Evolutionary conservation across 1,139 yeast species (phyloP), one percentile per base, ranked within the genome.

Genomic region (Suhomyces kunorum): DNA sequence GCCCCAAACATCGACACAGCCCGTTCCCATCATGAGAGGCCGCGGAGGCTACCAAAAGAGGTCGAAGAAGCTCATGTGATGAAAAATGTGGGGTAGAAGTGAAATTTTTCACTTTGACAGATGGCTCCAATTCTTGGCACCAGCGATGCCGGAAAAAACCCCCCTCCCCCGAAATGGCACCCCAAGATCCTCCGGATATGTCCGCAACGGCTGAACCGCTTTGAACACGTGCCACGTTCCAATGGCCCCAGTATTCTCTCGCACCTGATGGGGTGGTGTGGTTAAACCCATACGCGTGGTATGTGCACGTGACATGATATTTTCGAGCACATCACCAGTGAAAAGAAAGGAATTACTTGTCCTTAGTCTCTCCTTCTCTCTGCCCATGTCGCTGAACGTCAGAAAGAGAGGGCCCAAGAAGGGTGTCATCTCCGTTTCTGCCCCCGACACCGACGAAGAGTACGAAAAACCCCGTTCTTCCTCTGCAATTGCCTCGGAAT

Each of bases 41-140:
- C 62, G 80, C 46, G 80, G 79, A 3, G 80, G 80, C 1, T 66
- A 69, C 46, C 80, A 74, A 49, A 73, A 70, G 51, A 57, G 77
- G 45, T 61, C 76, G 0, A 71, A 69, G 51, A 66, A 68, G 45
- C 14, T 50, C 24, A 58, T 54, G 60, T 58, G 43, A 43, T n/a
- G n/a, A 12, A 20, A 20, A 20, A n/a, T 20, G 24, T 20, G 24
- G 24, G 24, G 24, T 20, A 20, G n/a, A n/a, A n/a, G 24, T 20
- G 22, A 20, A 20, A 20, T 9, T 5, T 8, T 11, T n/a, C n/a
- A 20, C 11, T 20, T 20, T 20, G 24, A 9, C 24, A 20, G 24
- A 5, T n/a, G 24, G 24, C 24, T n/a, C n/a, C n/a, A n/a, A n/a
- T n/a, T n/a, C n/a, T n/a, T n/a, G n/a, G n/a, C n/a, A n/a, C n/a